Evolutionary conservation across 352 stramenopile species (phyloP), one percentile per base, ranked within the genome.

Genomic region (Globisporangium canariense): DNA sequence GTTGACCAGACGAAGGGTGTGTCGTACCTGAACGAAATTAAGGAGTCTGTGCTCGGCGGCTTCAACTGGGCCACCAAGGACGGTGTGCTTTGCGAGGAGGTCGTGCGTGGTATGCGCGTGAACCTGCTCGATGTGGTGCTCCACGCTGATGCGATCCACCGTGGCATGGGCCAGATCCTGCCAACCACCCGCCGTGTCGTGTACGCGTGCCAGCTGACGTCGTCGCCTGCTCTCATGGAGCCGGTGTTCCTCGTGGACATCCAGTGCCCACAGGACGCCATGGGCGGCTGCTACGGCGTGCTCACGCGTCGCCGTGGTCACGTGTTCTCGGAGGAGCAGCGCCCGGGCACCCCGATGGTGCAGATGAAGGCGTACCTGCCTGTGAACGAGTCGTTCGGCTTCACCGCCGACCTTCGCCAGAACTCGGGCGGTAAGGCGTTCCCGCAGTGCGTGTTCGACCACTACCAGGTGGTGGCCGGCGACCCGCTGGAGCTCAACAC

Each of bases 141-240:
- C 62, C 97, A 99, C 86, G 96, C 97, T 73, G 97, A 99, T 97
- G 97, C 97, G 63, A 99, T 99, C 82, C 97, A 99, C 82, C 96
- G 98, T 97, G 97, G 97, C 89, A 99, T 99, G 96, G 98, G 98
- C 75, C 98, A 99, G 87, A 99, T 99, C 87, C 97, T 99, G 90
- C 97, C 97, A 72, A 99, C 97, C 54, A 89, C 97, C 46, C 94
- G 98, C 79, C 96, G 97, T 89, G 98, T 99, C 18, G 96, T 97
- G 78, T 99, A 99, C 81, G 94, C 97, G 63, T 98, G 90, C 61
- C 94, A 99, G 78, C 84, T 99, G 58, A 96, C 94, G 54, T 95
- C 94, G 55, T 76, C 88, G 59, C 97, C 98, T 34, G 90, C 91
- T 70, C 77, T 99, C 55, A 93, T 99, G 79, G 98, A 99, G 83